phyloP scores from a whole-genome alignment of 805 yeast species.

The Saccharomyces mikatae region DNA sequence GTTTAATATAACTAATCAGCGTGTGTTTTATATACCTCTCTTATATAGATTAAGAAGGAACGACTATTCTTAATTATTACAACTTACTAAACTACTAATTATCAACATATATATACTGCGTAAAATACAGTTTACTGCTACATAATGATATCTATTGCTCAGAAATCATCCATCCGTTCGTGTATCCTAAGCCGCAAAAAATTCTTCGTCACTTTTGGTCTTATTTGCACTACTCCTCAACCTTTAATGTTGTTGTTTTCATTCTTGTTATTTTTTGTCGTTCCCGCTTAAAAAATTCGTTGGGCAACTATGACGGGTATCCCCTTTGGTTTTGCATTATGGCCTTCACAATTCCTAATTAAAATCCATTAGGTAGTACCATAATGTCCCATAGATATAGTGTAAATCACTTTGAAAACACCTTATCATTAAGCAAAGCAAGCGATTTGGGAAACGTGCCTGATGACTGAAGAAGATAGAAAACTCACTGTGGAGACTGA shows the following conservation, averaged over 20 bases:
- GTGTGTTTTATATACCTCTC: no score
- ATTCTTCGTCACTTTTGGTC: no score
- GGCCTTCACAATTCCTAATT: neutral
- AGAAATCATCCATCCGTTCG: no score
- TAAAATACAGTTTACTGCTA: no score
- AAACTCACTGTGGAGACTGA: slow-evolving; percentile 55
- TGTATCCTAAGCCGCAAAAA: no score
- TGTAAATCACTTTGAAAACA: neutral
- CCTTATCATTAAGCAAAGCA: neutral
- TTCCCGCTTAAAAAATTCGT: neutral
- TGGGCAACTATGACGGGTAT: neutral
- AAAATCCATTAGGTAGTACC: neutral
- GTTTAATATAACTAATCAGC: no score
- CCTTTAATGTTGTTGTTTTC: neutral
- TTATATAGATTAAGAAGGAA: no score
- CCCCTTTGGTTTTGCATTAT: neutral
- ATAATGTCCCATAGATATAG: neutral
- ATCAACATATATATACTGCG: no score
- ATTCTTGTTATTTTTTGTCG: neutral
- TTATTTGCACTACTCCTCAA: neutral
- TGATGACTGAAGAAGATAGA: slow-evolving; percentile 23
- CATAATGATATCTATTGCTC: no score
- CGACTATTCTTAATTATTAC: no score
- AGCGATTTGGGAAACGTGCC: neutral
- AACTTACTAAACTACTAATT: no score